Conservation (phyloP, 371 early-diverging fungal genomes). For the Zopfochytrium polystomum region DNA sequence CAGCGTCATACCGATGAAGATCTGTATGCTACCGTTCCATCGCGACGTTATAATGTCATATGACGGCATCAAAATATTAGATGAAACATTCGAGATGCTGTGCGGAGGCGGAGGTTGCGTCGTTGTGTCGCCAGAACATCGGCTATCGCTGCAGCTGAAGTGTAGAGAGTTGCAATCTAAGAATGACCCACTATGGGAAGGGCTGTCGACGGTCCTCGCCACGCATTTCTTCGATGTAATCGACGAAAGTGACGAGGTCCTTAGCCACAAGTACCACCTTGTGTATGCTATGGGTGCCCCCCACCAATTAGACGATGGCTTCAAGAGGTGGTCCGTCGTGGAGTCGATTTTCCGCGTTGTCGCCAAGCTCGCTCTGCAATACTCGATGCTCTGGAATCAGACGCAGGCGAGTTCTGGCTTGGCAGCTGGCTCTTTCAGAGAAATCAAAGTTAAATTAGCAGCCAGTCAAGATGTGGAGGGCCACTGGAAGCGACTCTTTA, state of each 20-base stretch:
- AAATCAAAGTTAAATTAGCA: no score
- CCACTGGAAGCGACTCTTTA: no score
- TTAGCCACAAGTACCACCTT: constrained; percentile 23
- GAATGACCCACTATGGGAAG: neutral
- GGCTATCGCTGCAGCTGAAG: constrained; percentile 25
- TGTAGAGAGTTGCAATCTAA: constrained; percentile 3
- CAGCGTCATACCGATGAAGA: constrained; percentile 2
- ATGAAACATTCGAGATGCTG: neutral
- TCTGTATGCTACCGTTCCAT: constrained; percentile 10
- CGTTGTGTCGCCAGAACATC: constrained; percentile 24
- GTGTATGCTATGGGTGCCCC: constrained; percentile 24
- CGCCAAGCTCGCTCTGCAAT: neutral
- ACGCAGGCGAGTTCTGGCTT: no score
- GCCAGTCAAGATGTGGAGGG: no score
- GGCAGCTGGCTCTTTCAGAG: no score
- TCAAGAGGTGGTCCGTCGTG: neutral
- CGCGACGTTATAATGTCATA: neutral
- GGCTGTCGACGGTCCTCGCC: neutral
- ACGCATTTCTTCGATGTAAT: neutral
- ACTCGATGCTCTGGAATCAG: neutral
- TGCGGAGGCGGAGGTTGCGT: neutral
- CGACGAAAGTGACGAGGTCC: constrained; percentile 25
- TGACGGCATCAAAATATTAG: neutral
- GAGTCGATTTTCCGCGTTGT: neutral
- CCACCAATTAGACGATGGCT: neutral